phyloP scores from a whole-genome alignment of 495 filamentous ascomycete genomes.

The Rostrohypoxylon terebratum region DNA sequence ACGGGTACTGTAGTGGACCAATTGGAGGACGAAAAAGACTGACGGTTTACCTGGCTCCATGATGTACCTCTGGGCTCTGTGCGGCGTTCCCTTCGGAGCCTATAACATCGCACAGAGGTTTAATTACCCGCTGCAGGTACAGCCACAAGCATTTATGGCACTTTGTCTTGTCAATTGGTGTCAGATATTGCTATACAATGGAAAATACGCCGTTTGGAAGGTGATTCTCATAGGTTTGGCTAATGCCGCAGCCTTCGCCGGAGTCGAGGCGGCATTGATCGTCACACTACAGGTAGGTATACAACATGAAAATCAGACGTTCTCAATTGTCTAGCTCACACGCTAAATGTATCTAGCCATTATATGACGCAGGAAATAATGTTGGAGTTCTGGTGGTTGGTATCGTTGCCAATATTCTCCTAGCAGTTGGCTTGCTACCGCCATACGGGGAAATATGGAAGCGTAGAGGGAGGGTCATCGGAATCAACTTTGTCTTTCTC shows the following conservation, averaged over 20 bases:
- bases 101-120: constrained; percentile 69
- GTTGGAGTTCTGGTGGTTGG: constrained; percentile 70
- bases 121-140: constrained; percentile 79
- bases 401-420: constrained; percentile 68
- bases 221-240: constrained; percentile 57
- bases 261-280: constrained; percentile 70
- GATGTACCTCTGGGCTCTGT: constrained; percentile 80
- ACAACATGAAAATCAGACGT: constrained; percentile 14
- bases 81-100: constrained; percentile 62
- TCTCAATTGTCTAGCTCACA: background rate
- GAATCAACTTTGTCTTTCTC: constrained; percentile 76
- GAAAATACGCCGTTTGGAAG: constrained; percentile 65
- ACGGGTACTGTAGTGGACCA: constrained; percentile 64
- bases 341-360: constrained; percentile 46
- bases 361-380: constrained; percentile 63
- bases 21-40: constrained; percentile 75
- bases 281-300: constrained; percentile 71
- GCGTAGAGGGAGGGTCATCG: constrained; percentile 73
- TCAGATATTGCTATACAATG: constrained; percentile 73
- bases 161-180: constrained; percentile 75
- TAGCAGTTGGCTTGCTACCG: constrained; percentile 72
- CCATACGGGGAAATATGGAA: constrained; percentile 81
- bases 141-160: constrained; percentile 75
- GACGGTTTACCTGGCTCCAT: constrained; percentile 77
- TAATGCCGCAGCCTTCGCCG: constrained; percentile 63